Conservation (phyloP, 148 eudicot genomes). For the Gaultheria prostrata region DNA sequence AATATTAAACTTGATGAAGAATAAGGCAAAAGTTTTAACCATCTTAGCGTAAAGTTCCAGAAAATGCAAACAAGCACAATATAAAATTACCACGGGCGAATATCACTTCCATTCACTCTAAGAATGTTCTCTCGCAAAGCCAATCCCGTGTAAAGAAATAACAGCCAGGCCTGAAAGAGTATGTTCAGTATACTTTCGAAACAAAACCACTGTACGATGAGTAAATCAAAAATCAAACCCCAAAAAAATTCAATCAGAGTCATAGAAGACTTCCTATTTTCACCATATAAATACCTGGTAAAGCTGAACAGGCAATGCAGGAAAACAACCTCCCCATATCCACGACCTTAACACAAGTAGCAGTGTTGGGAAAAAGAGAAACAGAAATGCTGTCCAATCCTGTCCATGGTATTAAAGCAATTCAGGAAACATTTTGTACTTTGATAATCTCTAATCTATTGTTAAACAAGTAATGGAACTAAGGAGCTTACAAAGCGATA, state of each 20-base stretch:
- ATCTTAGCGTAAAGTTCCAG: slow-evolving; percentile 1
- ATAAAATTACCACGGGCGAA: slow-evolving; percentile 81
- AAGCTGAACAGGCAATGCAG: slow-evolving; percentile 92
- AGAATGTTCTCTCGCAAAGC: slow-evolving; percentile 93
- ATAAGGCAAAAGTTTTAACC: background rate
- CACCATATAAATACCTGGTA: slow-evolving; percentile 57
- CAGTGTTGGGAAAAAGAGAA: slow-evolving; percentile 76
- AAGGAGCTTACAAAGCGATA: background rate
- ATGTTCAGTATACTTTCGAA: slow-evolving; percentile 12
- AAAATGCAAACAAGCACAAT: background rate
- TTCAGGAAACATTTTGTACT: background rate
- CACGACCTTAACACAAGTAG: slow-evolving; percentile 61
- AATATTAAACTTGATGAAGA: background rate
- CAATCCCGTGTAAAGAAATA: slow-evolving; percentile 84
- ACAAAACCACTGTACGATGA: background rate
- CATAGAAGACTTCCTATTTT: background rate
- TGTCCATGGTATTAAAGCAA: slow-evolving; percentile 33
- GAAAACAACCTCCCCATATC: slow-evolving; percentile 87
- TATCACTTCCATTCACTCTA: slow-evolving; percentile 97
- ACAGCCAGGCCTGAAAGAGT: slow-evolving; percentile 83
- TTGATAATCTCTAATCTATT: background rate
- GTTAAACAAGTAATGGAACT: background rate
- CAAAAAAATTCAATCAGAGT: background rate
- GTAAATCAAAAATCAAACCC: background rate
- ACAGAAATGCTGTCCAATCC: slow-evolving; percentile 85